phyloP scores from a whole-genome alignment of 78 protist species.

The Blattamonas nauphoetae region DNA sequence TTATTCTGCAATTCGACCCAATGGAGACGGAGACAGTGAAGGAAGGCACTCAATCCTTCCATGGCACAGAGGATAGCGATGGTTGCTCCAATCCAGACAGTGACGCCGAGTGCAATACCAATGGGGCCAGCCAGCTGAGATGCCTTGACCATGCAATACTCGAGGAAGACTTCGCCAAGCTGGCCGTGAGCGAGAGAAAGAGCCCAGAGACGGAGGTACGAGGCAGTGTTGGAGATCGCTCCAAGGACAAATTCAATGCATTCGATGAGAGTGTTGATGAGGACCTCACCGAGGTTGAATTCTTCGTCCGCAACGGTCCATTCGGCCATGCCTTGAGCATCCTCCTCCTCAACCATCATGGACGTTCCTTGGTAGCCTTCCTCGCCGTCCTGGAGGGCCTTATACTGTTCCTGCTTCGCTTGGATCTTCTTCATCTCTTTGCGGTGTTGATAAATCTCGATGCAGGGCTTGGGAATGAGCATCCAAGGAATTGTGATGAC shows the following conservation, averaged over 20 bases:
- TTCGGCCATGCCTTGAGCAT: neutral
- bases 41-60: slow-evolving; percentile 97
- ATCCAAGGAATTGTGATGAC: slow-evolving; percentile 68
- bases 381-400: neutral
- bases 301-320: neutral
- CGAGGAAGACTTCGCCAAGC: slow-evolving; percentile 29
- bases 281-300: slow-evolving; percentile 19
- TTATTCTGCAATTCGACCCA: slow-evolving; percentile 98
- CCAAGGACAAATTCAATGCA: slow-evolving; percentile 96
- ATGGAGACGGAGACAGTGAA: slow-evolving; percentile 98
- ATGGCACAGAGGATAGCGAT: slow-evolving; percentile 83
- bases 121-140: neutral
- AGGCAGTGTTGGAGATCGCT: slow-evolving; percentile 97
- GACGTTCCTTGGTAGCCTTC: neutral
- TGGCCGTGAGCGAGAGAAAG: slow-evolving; percentile 94
- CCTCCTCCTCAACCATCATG: neutral
- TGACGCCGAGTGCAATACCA: slow-evolving; percentile 40
- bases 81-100: slow-evolving; percentile 79
- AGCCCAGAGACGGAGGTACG: slow-evolving; percentile 99
- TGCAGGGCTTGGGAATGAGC: slow-evolving; percentile 70
- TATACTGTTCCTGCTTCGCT: neutral
- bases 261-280: slow-evolving; percentile 83
- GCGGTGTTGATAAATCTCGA: slow-evolving; percentile 29
- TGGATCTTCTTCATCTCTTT: neutral
- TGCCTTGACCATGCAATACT: neutral